phyloP scores from a whole-genome alignment of 2,329 filamentous ascomycete species.

The Aspergillus brunneoviolaceus region DNA sequence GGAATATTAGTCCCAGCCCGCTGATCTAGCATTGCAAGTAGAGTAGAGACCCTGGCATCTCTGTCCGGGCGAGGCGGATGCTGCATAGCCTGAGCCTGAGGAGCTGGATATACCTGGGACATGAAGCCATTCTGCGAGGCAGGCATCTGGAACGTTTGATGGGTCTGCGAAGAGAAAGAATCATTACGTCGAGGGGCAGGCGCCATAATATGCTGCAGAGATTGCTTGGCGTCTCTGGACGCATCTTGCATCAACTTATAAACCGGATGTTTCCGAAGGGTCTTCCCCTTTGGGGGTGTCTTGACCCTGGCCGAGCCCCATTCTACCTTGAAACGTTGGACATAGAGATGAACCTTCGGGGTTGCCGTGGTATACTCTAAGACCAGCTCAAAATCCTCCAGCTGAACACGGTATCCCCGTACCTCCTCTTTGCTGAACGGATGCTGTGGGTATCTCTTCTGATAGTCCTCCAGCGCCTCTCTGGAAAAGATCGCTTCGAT shows the following conservation, averaged over 20 bases:
- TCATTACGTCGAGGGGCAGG: constrained; percentile 5
- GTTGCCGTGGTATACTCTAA: constrained; percentile 27
- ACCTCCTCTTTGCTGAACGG: constrained; percentile 21
- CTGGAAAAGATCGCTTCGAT: constrained; percentile 34
- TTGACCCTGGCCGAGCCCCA: constrained; percentile 20
- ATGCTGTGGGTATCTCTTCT: constrained; percentile 13
- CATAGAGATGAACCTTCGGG: constrained; percentile 26
- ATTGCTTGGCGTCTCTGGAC: constrained; percentile 13
- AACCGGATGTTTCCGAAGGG: constrained; percentile 21
- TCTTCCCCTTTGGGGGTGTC: constrained; percentile 16
- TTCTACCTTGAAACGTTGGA: constrained; percentile 28
- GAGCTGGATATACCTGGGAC: constrained; percentile 22
- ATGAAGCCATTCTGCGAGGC: constrained; percentile 20
- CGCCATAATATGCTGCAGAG: background rate
- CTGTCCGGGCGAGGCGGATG: background rate
- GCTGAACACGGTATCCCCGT: constrained; percentile 29
- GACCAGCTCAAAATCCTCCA: constrained; percentile 38
- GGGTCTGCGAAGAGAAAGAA: constrained; percentile 16
- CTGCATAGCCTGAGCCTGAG: background rate
- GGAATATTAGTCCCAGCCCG: background rate
- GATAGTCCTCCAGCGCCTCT: constrained; percentile 27
- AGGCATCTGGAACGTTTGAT: constrained; percentile 7
- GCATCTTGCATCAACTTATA: constrained; percentile 18
- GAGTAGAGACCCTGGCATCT: background rate
- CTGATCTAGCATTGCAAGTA: background rate